Evolutionary conservation across 441 rosid genomes (phyloP).

Genomic region (Erodium moschatum): DNA sequence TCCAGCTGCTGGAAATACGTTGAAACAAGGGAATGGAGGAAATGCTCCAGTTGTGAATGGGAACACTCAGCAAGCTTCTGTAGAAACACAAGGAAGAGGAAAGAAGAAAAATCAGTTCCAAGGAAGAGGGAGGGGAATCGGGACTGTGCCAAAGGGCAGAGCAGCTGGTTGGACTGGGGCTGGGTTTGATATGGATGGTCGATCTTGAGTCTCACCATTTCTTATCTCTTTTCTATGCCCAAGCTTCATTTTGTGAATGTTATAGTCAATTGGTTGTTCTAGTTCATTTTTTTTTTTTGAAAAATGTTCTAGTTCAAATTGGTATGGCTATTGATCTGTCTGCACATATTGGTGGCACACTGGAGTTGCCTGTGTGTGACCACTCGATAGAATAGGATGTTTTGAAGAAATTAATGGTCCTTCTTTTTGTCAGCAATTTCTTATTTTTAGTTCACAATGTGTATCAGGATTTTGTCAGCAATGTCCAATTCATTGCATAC

Average conservation of each 20-base stretch:
- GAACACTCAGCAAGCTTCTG: slow-evolving; percentile 32
- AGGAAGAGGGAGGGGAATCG: slow-evolving; percentile 64
- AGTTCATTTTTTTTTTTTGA: too few relatives aligned
- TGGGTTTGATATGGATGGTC: slow-evolving; percentile 79
- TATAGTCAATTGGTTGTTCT: background rate
- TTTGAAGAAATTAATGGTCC: too few relatives aligned
- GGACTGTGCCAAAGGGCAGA: slow-evolving; percentile 49
- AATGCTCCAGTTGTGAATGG: slow-evolving; percentile 24
- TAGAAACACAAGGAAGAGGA: slow-evolving; percentile 46
- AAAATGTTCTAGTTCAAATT: background rate
- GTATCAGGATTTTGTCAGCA: too few relatives aligned
- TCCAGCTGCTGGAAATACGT: slow-evolving; percentile 22
- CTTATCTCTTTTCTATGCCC: slow-evolving; percentile 11
- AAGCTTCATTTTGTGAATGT: slow-evolving; percentile 10
- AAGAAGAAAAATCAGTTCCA: slow-evolving; percentile 53
- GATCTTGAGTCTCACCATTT: slow-evolving; percentile 16
- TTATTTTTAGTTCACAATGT: too few relatives aligned
- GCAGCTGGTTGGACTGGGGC: slow-evolving; percentile 82
- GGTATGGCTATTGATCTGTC: too few relatives aligned
- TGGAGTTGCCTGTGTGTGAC: too few relatives aligned
- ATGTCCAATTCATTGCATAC: too few relatives aligned
- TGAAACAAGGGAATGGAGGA: slow-evolving; percentile 32
- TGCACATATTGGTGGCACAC: too few relatives aligned
- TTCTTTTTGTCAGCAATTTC: too few relatives aligned
- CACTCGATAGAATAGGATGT: too few relatives aligned